Percentiles rank a stretch among this genome's conserved stretches.
These are phyloP conservation scores for Fusarium buxicola DNA, from an alignment of 2,329 filamentous ascomycete genomes.

Conservation along the genomic window DNA sequence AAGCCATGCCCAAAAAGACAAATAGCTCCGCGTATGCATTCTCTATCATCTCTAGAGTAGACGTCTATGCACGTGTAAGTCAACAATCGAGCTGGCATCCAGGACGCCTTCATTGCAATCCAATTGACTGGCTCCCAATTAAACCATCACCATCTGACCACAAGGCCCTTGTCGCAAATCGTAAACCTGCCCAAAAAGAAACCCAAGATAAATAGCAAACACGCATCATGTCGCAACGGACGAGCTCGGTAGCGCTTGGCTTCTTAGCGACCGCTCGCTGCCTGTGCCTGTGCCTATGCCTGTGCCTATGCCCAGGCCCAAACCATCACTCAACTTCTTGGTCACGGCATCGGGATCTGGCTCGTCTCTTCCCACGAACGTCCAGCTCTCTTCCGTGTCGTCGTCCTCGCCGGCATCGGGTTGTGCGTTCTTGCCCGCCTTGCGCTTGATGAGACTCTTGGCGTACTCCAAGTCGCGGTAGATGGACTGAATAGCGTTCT, in stretches of 20 bases:
- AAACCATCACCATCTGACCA: conserved; percentile 9
- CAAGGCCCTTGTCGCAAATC: neutral
- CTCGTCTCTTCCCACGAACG: conserved; percentile 76
- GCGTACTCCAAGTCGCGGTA: conserved; percentile 97
- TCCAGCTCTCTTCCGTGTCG: conserved; percentile 86
- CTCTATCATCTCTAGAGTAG: conserved; percentile 41
- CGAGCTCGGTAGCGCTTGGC: conserved; percentile 34
- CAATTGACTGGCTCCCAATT: conserved; percentile 20
- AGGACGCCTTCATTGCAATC: conserved; percentile 18
- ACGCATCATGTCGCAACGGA: conserved; percentile 19
- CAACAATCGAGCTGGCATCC: conserved; percentile 10
- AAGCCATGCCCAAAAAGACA: neutral
- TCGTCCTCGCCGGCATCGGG: conserved; percentile 60
- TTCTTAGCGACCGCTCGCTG: conserved; percentile 41
- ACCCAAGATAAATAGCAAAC: neutral
- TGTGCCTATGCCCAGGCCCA: conserved; percentile 35
- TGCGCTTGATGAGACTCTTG: conserved; percentile 80
- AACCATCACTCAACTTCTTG: conserved; percentile 54
- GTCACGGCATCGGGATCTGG: conserved; percentile 58
- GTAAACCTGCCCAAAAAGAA: neutral
- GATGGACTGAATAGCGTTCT: conserved; percentile 88
- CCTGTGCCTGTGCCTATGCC: conserved; percentile 29
- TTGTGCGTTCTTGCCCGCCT: conserved; percentile 62
- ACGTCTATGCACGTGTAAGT: conserved; percentile 30
- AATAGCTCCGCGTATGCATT: conserved; percentile 24